These are phyloP conservation scores for Phaeoacremonium minimum DNA, from an alignment of 2,329 filamentous ascomycete species.

Conservation along the genomic window DNA sequence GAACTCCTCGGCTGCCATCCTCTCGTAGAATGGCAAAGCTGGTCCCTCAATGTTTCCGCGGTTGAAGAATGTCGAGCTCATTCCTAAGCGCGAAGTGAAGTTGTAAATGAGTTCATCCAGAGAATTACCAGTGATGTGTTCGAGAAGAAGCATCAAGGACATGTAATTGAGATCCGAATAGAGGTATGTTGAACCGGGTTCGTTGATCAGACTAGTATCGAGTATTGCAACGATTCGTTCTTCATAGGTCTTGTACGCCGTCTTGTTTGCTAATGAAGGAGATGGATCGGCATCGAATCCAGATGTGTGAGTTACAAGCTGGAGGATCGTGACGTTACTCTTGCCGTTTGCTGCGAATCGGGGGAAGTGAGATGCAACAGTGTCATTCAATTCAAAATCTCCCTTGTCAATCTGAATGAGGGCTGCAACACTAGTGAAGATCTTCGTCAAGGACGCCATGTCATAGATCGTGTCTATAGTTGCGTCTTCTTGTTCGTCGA, in stretches of 20 bases:
- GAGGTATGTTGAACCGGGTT: conserved; percentile 20
- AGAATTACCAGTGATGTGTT: conserved; percentile 17
- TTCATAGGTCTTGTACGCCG: conserved; percentile 18
- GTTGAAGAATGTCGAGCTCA: conserved; percentile 26
- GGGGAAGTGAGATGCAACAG: conserved; percentile 24
- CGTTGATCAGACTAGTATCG: conserved; percentile 15
- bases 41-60: conserved; percentile 22
- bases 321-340: conserved; percentile 22
- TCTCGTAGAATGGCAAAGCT: conserved; percentile 14
- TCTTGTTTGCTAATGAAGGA: conserved; percentile 15
- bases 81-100: conserved; percentile 18
- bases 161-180: conserved; percentile 30
- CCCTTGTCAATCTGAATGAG: conserved; percentile 22
- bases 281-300: conserved; percentile 22
- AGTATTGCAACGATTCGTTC: conserved; percentile 19
- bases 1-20: conserved; percentile 24
- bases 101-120: conserved; percentile 20
- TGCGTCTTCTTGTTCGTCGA: conserved; percentile 17
- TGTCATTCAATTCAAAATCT: conserved; percentile 17
- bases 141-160: conserved; percentile 21
- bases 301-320: conserved; percentile 26
- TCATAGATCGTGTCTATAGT: conserved; percentile 29
- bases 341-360: conserved; percentile 25
- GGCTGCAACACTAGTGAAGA: conserved; percentile 27
- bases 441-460: conserved; percentile 30